Base-by-base conservation (phyloP, 495 filamentous ascomycete species). In the Saxophila tyrrhenica region DNA sequence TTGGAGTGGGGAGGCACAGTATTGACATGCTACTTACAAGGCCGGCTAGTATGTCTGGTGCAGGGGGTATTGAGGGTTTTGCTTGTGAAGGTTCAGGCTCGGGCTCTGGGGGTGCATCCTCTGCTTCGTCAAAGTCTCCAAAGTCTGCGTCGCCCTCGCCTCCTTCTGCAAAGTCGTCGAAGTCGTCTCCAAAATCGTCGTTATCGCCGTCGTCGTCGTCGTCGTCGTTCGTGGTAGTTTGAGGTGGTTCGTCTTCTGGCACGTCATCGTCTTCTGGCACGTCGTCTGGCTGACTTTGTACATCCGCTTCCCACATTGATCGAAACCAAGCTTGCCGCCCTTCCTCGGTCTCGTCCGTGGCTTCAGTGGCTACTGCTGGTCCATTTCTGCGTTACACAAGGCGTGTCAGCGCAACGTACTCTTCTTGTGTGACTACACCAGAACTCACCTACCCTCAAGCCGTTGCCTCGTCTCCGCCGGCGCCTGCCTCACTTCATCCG, bases 151-250 rank as follows among this genome's bases (percentile, higher is more conserved):
- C 75, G 58, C 80, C 78, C 51, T 82, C 81, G 50, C 76, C 78
- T 39, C 83, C 86, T 65, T 88, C 89, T 65, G 90, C 89, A 65
- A 97, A 96, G 62, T 96, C 90, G 69, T 96, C 92, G 78, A 97
- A 95, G 55, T 94, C 90, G 64, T 92, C 90, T 54, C 85, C 86
- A 71, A 84, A 84, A 19, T 76, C 77, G 21, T 73, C 66, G 23
- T 68, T n/a, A n/a, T n/a, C n/a, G n/a, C n/a, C 67, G 54, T 70
- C 65, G 44, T 64, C 63, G 23, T 69, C 70, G 48, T 64, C 63
- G 23, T 69, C 70, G 48, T 69, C 67, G 45, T 65, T 63, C 47
- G 72, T 69, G 38, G 70, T 72, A 50, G 67, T 58, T 32, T 67
- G 64, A 52, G 68, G 68, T 49, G 71, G 68, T 54, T 67, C 69